Conservation (phyloP, 345 rosid species). For the Gossypium stocksii region DNA sequence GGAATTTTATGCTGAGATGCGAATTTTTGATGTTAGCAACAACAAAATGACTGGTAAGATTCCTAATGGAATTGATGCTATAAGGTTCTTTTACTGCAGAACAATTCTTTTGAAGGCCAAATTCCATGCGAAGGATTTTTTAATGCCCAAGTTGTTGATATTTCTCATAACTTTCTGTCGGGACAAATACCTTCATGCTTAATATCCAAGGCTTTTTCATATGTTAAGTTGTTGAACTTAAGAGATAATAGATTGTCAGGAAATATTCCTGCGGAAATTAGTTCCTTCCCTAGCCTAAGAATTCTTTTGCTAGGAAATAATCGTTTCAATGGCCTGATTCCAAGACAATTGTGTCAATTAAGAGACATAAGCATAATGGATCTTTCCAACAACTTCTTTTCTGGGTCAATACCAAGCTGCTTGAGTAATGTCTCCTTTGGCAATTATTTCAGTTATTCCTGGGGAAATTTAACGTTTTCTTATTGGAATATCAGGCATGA, state of each 20-base stretch:
- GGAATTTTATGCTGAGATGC: background rate
- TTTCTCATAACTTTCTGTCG: slow-evolving; percentile 3
- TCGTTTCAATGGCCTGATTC: background rate
- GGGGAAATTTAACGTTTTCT: no score
- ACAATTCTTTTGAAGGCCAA: background rate
- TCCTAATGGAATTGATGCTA: slow-evolving; percentile 10
- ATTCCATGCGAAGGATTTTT: background rate
- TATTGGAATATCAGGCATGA: no score
- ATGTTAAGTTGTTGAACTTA: background rate
- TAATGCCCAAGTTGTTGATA: background rate
- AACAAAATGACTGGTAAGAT: slow-evolving; percentile 14
- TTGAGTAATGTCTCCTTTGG: background rate
- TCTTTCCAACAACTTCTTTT: background rate
- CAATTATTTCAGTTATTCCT: no score
- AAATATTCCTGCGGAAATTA: background rate
- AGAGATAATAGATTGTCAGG: background rate
- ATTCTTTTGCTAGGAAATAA: background rate
- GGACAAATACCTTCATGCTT: background rate
- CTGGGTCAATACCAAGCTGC: background rate
- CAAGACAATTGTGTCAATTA: background rate
- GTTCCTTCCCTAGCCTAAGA: background rate
- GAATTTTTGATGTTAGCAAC: slow-evolving; percentile 10
- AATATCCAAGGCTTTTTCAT: background rate
- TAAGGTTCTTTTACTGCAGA: background rate
- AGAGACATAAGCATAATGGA: background rate